Evolutionary conservation across 768 basidiomycete species (phyloP).

Genomic region (Collybia sordida): DNA sequence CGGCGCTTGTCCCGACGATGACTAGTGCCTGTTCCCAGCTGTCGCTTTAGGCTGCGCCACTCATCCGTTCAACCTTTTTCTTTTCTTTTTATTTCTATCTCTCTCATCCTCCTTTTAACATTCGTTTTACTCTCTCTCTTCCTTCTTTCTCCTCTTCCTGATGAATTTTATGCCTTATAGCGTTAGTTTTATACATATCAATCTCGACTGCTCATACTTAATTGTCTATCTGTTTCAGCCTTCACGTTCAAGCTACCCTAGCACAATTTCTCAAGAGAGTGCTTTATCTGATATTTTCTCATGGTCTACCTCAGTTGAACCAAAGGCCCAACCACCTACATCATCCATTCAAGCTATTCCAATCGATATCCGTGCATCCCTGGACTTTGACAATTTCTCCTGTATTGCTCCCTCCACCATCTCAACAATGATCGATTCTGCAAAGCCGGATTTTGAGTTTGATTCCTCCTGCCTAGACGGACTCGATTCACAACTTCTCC

Average conservation of each 20-base stretch:
- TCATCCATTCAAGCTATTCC: constrained; percentile 22
- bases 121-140: background rate
- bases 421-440: constrained; percentile 30
- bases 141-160: background rate
- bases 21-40: background rate
- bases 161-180: background rate
- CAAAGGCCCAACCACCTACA: constrained; percentile 15
- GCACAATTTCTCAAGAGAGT: constrained; percentile 17
- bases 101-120: background rate
- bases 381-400: constrained; percentile 16
- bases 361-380: constrained; percentile 22
- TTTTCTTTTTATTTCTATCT: background rate
- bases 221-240: too few species aligned
- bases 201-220: constrained; percentile 1
- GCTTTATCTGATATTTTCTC: constrained; percentile 29
- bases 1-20: background rate
- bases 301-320: constrained; percentile 25
- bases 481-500: constrained; percentile 35
- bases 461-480: constrained; percentile 37
- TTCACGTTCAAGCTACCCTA: background rate
- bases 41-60: background rate
- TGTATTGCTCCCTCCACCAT: constrained; percentile 9
- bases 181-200: background rate
- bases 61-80: background rate
- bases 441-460: constrained; percentile 35